Evolutionary conservation across 805 yeast species (phyloP).

Genomic region (Lachancea dasiensis): DNA sequence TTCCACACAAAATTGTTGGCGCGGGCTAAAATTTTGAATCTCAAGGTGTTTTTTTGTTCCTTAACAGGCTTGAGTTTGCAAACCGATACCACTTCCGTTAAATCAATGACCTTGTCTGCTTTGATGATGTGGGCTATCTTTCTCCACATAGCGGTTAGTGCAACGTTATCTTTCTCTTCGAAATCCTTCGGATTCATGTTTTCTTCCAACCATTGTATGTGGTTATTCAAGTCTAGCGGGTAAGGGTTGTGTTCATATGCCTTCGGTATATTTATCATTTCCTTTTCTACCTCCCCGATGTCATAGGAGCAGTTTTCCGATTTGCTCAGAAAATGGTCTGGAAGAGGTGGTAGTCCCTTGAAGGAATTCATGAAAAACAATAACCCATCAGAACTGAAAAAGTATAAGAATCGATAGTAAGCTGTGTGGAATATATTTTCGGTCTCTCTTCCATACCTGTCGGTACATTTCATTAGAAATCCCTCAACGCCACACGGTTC

Average conservation of each 20-base stretch:
- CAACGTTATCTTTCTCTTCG: slow-evolving; percentile 45
- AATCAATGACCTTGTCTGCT: slow-evolving; percentile 57
- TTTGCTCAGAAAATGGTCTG: slow-evolving; percentile 25
- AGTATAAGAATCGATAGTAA: slow-evolving; percentile 53
- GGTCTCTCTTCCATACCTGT: slow-evolving; percentile 41
- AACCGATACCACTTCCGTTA: slow-evolving; percentile 44
- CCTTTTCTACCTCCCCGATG: slow-evolving; percentile 18
- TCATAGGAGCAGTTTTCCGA: slow-evolving; percentile 29
- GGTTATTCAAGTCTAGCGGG: slow-evolving; percentile 42
- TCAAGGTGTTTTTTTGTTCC: slow-evolving; percentile 20
- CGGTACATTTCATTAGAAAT: slow-evolving; percentile 53
- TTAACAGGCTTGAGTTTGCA: slow-evolving; percentile 27
- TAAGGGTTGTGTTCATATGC: slow-evolving; percentile 50
- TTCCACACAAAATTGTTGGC: slow-evolving; percentile 19
- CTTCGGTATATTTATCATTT: slow-evolving; percentile 29
- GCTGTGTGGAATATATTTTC: slow-evolving; percentile 33
- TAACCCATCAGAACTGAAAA: slow-evolving; percentile 55
- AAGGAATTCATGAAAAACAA: slow-evolving; percentile 52
- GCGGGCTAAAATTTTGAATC: slow-evolving; percentile 25
- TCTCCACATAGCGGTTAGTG: slow-evolving; percentile 62
- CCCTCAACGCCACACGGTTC: slow-evolving; percentile 86
- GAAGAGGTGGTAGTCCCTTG: slow-evolving; percentile 58
- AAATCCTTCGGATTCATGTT: slow-evolving; percentile 36
- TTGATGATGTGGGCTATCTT: slow-evolving; percentile 47
- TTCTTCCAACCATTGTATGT: slow-evolving; percentile 57